phyloP scores from a whole-genome alignment of 306 rosid genomes.

The Pterocarpus santalinus region DNA sequence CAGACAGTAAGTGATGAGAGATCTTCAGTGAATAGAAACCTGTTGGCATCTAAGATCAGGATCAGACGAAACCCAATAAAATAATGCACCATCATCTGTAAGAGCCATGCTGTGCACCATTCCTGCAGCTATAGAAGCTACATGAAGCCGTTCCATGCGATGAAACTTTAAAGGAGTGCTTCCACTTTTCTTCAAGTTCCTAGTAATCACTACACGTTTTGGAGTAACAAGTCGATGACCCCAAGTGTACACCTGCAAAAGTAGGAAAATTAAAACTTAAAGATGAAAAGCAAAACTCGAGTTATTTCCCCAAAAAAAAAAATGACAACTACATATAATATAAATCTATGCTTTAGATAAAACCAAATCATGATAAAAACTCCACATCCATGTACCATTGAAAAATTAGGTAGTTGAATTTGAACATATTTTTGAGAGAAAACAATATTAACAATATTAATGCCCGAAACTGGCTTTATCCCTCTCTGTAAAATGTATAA shows the following conservation, averaged over 20 bases:
- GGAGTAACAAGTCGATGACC: slow-evolving; percentile 97
- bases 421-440: slow-evolving; percentile 34
- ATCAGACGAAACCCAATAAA: slow-evolving; percentile 93
- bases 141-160: slow-evolving; percentile 77
- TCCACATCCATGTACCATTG: slow-evolving; percentile 15
- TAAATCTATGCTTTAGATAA: slow-evolving; percentile 15
- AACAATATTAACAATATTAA: slow-evolving; percentile 8
- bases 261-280: slow-evolving; percentile 31
- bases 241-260: slow-evolving; percentile 93
- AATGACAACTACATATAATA: slow-evolving; percentile 2
- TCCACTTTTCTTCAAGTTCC: slow-evolving; percentile 92
- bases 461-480: slow-evolving; percentile 38
- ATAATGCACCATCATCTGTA: slow-evolving; percentile 89
- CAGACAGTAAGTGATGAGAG: slow-evolving; percentile 5
- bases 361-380: slow-evolving; percentile 15
- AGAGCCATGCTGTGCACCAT: slow-evolving; percentile 85
- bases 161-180: slow-evolving; percentile 83
- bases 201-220: slow-evolving; percentile 79
- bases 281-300: slow-evolving; percentile 29
- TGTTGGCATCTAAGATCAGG: slow-evolving; percentile 90
- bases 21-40: slow-evolving; percentile 56
- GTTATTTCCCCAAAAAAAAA: background rate
- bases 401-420: slow-evolving; percentile 25
- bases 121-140: slow-evolving; percentile 84
- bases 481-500: slow-evolving; percentile 16